phyloP scores from a whole-genome alignment of 2,329 filamentous ascomycete genomes.

The Alternaria longipes region DNA sequence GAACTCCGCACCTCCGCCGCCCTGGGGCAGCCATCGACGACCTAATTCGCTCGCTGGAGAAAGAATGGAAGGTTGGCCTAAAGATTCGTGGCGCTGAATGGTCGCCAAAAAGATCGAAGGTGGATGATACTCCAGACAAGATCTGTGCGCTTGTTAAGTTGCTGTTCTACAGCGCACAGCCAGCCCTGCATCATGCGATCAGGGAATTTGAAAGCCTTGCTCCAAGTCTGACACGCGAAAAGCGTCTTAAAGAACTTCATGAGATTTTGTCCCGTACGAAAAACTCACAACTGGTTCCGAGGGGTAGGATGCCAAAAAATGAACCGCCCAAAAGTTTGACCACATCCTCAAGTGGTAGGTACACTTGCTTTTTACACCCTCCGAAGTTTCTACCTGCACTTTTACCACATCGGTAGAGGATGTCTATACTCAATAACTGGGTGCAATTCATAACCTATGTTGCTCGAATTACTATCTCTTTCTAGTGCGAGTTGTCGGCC shows the following conservation, averaged over 20 bases:
- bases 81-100: slow-evolving; percentile 19
- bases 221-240: not conserved
- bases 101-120: slow-evolving; percentile 30
- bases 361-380: not conserved
- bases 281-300: not conserved
- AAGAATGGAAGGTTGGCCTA: slow-evolving; percentile 34
- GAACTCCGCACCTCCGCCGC: slow-evolving; percentile 25
- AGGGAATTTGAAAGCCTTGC: slow-evolving; percentile 27
- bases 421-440: not conserved
- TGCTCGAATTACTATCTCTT: not conserved
- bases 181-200: slow-evolving; percentile 28
- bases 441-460: not conserved
- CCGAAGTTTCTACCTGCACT: not conserved
- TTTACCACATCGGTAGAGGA: not conserved
- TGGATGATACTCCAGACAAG: slow-evolving; percentile 19
- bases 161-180: slow-evolving; percentile 25
- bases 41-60: slow-evolving; percentile 32
- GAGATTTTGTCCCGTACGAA: slow-evolving; percentile 18
- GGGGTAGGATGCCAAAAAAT: slow-evolving; percentile 6
- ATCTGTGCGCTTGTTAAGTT: slow-evolving; percentile 28
- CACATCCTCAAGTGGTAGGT: slow-evolving; percentile 22
- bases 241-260: slow-evolving; percentile 21
- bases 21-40: slow-evolving; percentile 26
- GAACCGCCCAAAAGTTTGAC: slow-evolving; percentile 18
- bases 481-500: not conserved